Base-by-base conservation (phyloP, 441 rosid genomes). In the Erodium texanum region DNA sequence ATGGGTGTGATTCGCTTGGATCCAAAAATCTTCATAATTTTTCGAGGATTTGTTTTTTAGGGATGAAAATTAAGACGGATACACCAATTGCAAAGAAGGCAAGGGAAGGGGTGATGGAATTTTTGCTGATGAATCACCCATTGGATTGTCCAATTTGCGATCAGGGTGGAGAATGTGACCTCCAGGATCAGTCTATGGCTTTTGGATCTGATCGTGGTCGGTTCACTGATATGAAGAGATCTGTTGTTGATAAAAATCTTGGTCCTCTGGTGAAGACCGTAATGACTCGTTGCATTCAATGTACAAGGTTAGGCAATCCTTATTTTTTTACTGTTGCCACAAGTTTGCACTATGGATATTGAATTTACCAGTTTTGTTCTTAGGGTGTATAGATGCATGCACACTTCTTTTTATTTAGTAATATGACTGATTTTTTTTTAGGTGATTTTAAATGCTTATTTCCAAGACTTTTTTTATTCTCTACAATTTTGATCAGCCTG, bases 171-270 rank as follows among this genome's bases (percentile, higher is more conserved):
- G 98, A 93, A 65, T 90, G 98, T 75, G 97, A 93, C 83, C 96
- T 93, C 67, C 98, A 93, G 73, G 98, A 93, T 81, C 98, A 93
- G 79, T 90, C 97, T 64, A 93, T 93, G 98, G 99, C 99, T 67
- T 93, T 93, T 77, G 99, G 99, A 58, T 89, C 99, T 66, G 97
- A 93, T 67, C 94, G 97, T 62, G 97, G 99, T 64, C 84, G 97
- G 66, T 93, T 93, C 76, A 90, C 96, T 66, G 98, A 93, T 73
- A 78, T 87, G 84, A 93, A 93, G 82, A 84, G 96, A 79, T 90
- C 98, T 15, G 98, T 93, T 7, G 98, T 93, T 45, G 98, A 93
- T 75, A 93, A 93, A 82, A 93, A 93, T 69, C 96, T 93, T 34
- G 98, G 98, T 64, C 98, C 98, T 69, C 79, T 93, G 77, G 98